These are phyloP conservation scores for Phytopythium sindhum DNA, from an alignment of 352 stramenopile species.

Conservation along the genomic window DNA sequence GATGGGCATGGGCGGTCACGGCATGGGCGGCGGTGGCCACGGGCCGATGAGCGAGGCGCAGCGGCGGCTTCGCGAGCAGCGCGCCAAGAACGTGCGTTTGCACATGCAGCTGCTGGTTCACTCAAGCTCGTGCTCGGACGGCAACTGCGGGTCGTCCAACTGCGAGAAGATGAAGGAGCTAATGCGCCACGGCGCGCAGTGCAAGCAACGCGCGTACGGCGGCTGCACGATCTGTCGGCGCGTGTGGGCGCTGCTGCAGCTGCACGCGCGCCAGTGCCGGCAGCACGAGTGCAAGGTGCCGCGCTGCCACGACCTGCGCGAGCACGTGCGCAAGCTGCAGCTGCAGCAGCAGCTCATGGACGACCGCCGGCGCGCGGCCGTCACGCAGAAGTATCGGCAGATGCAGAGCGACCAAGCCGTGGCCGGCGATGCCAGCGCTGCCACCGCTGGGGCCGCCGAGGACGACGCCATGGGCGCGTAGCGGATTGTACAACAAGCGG, in stretches of 20 bases:
- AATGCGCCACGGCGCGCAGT: slow-evolving; percentile 94
- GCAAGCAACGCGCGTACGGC: slow-evolving; percentile 89
- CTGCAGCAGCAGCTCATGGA: slow-evolving; percentile 98
- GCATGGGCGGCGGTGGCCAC: slow-evolving; percentile 15
- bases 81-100: slow-evolving; percentile 94
- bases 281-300: slow-evolving; percentile 93
- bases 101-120: slow-evolving; percentile 99
- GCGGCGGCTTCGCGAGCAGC: slow-evolving; percentile 70
- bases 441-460: slow-evolving; percentile 10
- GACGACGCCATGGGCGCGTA: slow-evolving; percentile 35
- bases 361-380: slow-evolving; percentile 90
- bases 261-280: slow-evolving; percentile 96
- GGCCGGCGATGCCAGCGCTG: neutral
- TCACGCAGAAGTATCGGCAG: slow-evolving; percentile 86
- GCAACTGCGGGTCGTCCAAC: slow-evolving; percentile 94
- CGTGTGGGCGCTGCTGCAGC: slow-evolving; percentile 96
- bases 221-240: slow-evolving; percentile 96
- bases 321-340: slow-evolving; percentile 94
- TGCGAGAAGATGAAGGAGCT: slow-evolving; percentile 99
- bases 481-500: neutral
- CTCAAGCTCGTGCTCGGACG: slow-evolving; percentile 91
- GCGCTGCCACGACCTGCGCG: slow-evolving; percentile 94
- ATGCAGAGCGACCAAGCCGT: slow-evolving; percentile 50
- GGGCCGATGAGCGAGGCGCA: slow-evolving; percentile 57
- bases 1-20: slow-evolving; percentile 4